Conservation (phyloP, 768 basidiomycete genomes). For the Kwoniella newhampshirensis region DNA sequence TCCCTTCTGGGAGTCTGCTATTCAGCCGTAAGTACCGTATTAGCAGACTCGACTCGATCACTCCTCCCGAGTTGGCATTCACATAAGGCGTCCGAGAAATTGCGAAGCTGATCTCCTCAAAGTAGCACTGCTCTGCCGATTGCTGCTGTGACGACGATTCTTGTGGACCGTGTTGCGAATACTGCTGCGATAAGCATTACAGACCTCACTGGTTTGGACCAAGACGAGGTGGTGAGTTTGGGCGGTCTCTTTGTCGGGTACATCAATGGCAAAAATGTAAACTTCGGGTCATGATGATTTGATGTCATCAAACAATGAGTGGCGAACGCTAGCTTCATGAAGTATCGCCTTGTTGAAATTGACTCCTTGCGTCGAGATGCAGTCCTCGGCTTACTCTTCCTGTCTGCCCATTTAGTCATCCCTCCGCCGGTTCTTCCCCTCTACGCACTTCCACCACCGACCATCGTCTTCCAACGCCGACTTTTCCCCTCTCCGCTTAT, state of each 20-base stretch:
- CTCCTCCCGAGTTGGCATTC: too few relatives aligned
- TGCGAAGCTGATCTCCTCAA: neutral
- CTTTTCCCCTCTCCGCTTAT: constrained; percentile 13
- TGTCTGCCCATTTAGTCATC: neutral
- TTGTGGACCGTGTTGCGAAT: constrained; percentile 16
- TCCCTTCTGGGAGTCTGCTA: constrained; percentile 14
- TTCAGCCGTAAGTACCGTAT: constrained; percentile 20
- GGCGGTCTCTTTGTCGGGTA: too few relatives aligned
- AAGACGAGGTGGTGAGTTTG: too few relatives aligned
- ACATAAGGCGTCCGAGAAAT: too few relatives aligned
- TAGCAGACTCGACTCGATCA: too few relatives aligned
- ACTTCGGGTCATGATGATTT: neutral
- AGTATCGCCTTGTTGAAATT: too few relatives aligned
- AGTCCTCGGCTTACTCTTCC: too few relatives aligned
- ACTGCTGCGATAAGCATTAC: constrained; percentile 16
- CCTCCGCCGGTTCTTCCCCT: constrained; percentile 3
- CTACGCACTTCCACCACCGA: neutral
- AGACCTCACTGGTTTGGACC: neutral
- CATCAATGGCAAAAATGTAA: neutral
- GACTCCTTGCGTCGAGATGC: too few relatives aligned
- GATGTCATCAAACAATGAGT: neutral
- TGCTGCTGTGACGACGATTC: constrained; percentile 19
- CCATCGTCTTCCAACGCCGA: constrained; percentile 6
- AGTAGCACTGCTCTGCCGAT: constrained; percentile 13
- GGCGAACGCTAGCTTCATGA: too few relatives aligned